Percentiles rank a stretch among this genome's conserved stretches.
These are phyloP conservation scores for Fusarium odoratissimum DNA, from an alignment of 2,329 filamentous ascomycete species.

Conservation along the genomic window DNA sequence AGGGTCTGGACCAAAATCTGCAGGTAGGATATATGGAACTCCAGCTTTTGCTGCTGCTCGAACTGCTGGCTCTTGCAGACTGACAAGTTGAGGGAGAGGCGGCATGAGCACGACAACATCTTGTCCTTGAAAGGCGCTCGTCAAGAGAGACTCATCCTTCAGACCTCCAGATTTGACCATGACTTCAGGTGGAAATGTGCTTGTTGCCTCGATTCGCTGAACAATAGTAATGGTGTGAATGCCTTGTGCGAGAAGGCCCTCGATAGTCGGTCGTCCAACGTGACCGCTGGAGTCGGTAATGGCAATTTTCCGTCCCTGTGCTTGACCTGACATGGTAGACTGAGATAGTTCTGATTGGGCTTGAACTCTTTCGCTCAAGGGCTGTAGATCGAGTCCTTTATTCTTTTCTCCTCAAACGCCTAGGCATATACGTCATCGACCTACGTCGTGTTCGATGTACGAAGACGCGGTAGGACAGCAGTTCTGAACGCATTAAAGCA, in stretches of 20 bases:
- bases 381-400: no score
- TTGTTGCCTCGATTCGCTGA: conserved; percentile 12
- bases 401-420: not conserved
- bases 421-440: not conserved
- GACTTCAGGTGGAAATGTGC: not conserved
- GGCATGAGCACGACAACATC: conserved; percentile 21
- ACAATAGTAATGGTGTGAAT: conserved; percentile 20
- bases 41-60: conserved; percentile 7
- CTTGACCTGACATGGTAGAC: not conserved
- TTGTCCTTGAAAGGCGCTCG: conserved; percentile 1
- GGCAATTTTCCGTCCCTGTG: conserved; percentile 14
- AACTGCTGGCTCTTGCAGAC: conserved; percentile 22
- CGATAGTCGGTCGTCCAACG: not conserved
- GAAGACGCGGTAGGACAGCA: not conserved
- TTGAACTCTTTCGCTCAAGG: not conserved
- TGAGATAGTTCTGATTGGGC: fast-evolving
- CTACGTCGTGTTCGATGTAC: not conserved
- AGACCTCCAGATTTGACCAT: conserved; percentile 9
- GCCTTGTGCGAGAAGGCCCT: conserved; percentile 1
- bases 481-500: not conserved
- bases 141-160: conserved; percentile 14
- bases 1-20: conserved; percentile 27
- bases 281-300: conserved; percentile 17
- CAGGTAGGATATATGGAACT: conserved; percentile 5
- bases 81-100: conserved; percentile 17